Percentiles rank a stretch among this genome's conserved stretches.
These are phyloP conservation scores for Fusarium azukiicola DNA, from an alignment of 2,329 filamentous ascomycete species.

Conservation along the genomic window DNA sequence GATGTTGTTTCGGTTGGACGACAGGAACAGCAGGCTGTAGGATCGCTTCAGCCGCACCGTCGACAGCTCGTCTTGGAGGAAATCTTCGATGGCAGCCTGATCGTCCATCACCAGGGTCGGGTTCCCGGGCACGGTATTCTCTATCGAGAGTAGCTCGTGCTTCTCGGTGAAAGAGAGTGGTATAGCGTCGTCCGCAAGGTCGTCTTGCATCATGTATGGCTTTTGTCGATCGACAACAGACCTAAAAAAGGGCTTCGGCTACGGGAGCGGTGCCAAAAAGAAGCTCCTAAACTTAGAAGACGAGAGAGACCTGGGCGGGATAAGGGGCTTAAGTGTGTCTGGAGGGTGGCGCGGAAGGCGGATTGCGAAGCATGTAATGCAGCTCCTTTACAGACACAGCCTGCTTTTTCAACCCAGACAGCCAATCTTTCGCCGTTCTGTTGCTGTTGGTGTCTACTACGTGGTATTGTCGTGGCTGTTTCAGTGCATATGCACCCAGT, in stretches of 20 bases:
- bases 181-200: not conserved
- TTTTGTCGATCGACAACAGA: not conserved
- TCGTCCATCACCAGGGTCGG: constrained; percentile 18
- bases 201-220: not conserved
- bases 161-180: constrained; percentile 1
- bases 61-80: constrained; percentile 28
- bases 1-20: constrained; percentile 48
- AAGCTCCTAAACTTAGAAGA: constrained; percentile 9
- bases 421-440: no score
- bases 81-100: constrained; percentile 12
- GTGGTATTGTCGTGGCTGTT: no score
- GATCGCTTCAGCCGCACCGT: constrained; percentile 19
- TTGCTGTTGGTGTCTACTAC: no score
- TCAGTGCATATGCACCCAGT: no score
- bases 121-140: constrained; percentile 19
- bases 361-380: no score
- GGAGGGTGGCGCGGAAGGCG: no score
- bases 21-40: constrained; percentile 30
- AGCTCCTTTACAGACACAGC: no score
- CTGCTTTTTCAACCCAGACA: no score
- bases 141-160: constrained; percentile 10
- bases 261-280: not conserved
- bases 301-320: no score
- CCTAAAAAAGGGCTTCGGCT: not conserved
- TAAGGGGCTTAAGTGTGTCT: no score